Evolutionary conservation across 2,329 filamentous ascomycete genomes (phyloP).

Genomic region (Sporothrix pseudoabietina): DNA sequence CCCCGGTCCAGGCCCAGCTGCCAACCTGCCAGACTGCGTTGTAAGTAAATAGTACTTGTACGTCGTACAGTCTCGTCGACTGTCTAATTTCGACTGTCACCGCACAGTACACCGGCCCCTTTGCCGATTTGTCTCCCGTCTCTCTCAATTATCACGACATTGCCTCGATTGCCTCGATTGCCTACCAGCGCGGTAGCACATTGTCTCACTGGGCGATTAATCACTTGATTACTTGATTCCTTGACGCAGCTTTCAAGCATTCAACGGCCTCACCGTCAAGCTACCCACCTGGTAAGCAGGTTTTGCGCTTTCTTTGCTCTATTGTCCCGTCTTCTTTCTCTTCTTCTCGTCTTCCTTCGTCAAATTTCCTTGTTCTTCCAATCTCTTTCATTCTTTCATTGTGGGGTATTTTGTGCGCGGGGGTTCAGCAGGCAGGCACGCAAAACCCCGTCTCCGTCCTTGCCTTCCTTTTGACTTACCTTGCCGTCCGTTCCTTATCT

Average conservation of each 20-base stretch:
- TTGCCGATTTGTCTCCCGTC: not conserved
- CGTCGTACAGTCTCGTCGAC: not conserved
- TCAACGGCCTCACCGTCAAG: not conserved
- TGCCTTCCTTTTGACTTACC: not conserved
- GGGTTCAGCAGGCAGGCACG: not conserved
- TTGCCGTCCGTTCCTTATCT: constrained; percentile 4
- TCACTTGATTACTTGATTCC: too few relatives aligned
- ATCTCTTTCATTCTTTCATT: not conserved
- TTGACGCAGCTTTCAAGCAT: not conserved
- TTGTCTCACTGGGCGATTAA: not conserved
- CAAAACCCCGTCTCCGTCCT: not conserved
- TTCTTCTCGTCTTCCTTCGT: not conserved
- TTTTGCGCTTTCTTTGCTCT: not conserved
- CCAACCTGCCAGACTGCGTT: not conserved
- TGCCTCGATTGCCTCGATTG: not conserved
- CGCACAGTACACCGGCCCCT: not conserved
- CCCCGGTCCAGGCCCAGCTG: not conserved
- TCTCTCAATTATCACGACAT: not conserved
- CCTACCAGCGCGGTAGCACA: not conserved
- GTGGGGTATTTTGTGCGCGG: not conserved
- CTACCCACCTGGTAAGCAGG: constrained; percentile 2
- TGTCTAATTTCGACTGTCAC: not conserved
- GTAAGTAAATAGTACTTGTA: not conserved
- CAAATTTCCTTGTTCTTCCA: not conserved
- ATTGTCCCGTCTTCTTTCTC: not conserved